A percentile compares a stretch with the other conserved stretches of the same genome.
Conservation (phyloP, 768 basidiomycete species). For the Podaxis sp. region DNA sequence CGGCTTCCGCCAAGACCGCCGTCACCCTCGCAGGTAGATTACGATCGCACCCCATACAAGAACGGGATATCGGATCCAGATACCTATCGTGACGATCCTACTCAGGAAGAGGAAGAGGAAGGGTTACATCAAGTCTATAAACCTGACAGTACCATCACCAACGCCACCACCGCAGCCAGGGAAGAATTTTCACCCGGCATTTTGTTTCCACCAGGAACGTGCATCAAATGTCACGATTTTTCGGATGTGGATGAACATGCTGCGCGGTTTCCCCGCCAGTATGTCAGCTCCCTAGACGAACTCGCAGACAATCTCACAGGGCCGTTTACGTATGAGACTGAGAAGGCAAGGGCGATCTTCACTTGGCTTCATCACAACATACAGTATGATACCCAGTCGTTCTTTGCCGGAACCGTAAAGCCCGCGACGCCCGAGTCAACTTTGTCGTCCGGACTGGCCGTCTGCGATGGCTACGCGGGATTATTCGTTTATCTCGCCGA, state of each 20-base stretch:
- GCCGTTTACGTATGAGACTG: conserved; percentile 40
- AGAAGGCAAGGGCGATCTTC: conserved; percentile 46
- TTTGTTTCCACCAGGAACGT: conserved; percentile 22
- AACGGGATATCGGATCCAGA: not conserved
- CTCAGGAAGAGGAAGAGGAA: not conserved
- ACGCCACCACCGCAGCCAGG: conserved; percentile 28
- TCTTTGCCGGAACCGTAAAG: conserved; percentile 41
- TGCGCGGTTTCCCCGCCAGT: conserved; percentile 39
- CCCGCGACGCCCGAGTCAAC: conserved; percentile 36
- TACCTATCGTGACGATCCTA: not conserved
- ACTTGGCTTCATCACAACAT: conserved; percentile 49
- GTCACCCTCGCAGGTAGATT: not conserved
- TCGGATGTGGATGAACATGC: conserved; percentile 42
- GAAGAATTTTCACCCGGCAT: not conserved
- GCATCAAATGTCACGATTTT: conserved; percentile 44
- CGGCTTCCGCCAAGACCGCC: not conserved
- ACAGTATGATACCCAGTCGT: conserved; percentile 39
- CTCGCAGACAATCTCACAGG: conserved; percentile 39
- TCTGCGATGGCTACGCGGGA: conserved; percentile 49
- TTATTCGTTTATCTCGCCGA: conserved; percentile 40
- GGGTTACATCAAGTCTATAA: not conserved
- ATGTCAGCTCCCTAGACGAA: conserved; percentile 33
- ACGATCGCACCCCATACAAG: not conserved
- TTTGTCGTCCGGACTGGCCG: conserved; percentile 41
- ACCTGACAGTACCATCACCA: conserved; percentile 8